These are phyloP conservation scores for Botryosphaeria dothidea DNA, from an alignment of 2,329 filamentous ascomycete genomes.

Conservation along the genomic window DNA sequence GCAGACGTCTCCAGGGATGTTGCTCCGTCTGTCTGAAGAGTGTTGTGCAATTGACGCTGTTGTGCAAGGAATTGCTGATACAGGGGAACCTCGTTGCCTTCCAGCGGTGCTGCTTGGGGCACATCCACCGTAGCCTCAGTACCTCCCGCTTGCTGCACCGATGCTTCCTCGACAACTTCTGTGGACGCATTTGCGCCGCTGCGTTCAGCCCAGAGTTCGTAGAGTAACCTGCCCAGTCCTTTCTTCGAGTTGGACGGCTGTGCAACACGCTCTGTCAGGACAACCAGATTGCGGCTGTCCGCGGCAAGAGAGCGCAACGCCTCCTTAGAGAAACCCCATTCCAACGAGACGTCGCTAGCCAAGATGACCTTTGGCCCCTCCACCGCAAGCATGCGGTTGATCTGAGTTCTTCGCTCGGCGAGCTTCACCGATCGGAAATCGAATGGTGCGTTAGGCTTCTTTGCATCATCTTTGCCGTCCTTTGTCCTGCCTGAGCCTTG, in stretches of 20 bases:
- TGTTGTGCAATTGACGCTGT: slow-evolving; percentile 82
- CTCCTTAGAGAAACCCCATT: slow-evolving; percentile 93
- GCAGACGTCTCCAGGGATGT: slow-evolving; percentile 68
- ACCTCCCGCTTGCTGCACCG: slow-evolving; percentile 66
- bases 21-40: slow-evolving; percentile 69
- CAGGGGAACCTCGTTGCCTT: slow-evolving; percentile 72
- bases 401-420: slow-evolving; percentile 77
- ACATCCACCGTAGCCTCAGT: slow-evolving; percentile 31
- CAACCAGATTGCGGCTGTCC: slow-evolving; percentile 78
- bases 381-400: slow-evolving; percentile 66
- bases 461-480: slow-evolving; percentile 45
- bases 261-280: slow-evolving; percentile 76
- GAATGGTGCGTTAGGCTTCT: slow-evolving; percentile 69
- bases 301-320: slow-evolving; percentile 72
- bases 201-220: slow-evolving; percentile 54
- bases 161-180: slow-evolving; percentile 57
- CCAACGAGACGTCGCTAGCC: slow-evolving; percentile 83
- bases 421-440: slow-evolving; percentile 85
- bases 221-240: slow-evolving; percentile 70
- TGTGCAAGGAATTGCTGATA: slow-evolving; percentile 94
- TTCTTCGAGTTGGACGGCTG: slow-evolving; percentile 36
- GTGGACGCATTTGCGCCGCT: slow-evolving; percentile 27
- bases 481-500: slow-evolving; percentile 38
- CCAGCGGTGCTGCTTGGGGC: slow-evolving; percentile 62
- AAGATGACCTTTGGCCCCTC: slow-evolving; percentile 72